Evolutionary conservation across 768 basidiomycete genomes (phyloP).

Genomic region (Psilocybe subaeruginosa): DNA sequence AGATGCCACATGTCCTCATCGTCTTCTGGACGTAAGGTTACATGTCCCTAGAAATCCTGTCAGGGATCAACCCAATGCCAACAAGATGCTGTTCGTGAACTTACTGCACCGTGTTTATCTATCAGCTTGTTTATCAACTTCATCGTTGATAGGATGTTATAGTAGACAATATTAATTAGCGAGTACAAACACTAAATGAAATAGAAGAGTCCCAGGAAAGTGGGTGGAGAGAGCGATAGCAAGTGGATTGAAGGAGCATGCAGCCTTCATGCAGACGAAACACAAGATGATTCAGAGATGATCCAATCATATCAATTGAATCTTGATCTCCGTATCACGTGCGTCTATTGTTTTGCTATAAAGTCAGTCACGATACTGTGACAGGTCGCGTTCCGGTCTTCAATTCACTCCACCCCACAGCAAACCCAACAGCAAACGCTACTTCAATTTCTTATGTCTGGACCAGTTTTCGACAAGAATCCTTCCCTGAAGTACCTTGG

Average conservation of each 20-base stretch:
- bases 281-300: neutral
- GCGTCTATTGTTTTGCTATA: neutral
- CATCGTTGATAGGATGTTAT: conserved; percentile 47
- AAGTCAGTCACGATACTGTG: conserved; percentile 15
- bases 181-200: neutral
- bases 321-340: neutral
- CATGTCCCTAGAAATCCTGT: conserved; percentile 71
- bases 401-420: neutral
- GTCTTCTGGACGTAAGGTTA: conserved; percentile 93
- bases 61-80: conserved; percentile 31
- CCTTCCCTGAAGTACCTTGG: conserved; percentile 51
- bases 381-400: conserved; percentile 17
- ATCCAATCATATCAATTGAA: neutral
- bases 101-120: conserved; percentile 82
- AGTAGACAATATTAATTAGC: neutral
- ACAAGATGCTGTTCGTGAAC: conserved; percentile 25
- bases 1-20: conserved; percentile 99
- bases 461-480: conserved; percentile 33
- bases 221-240: neutral
- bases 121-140: conserved; percentile 83
- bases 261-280: neutral
- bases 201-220: neutral
- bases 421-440: neutral
- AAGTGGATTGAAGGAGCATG: neutral
- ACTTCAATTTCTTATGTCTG: conserved; percentile 15